Evolutionary conservation across 257 asterid species (phyloP), one percentile per base, ranked within the genome.

Genomic region (Jacaranda copaia): DNA sequence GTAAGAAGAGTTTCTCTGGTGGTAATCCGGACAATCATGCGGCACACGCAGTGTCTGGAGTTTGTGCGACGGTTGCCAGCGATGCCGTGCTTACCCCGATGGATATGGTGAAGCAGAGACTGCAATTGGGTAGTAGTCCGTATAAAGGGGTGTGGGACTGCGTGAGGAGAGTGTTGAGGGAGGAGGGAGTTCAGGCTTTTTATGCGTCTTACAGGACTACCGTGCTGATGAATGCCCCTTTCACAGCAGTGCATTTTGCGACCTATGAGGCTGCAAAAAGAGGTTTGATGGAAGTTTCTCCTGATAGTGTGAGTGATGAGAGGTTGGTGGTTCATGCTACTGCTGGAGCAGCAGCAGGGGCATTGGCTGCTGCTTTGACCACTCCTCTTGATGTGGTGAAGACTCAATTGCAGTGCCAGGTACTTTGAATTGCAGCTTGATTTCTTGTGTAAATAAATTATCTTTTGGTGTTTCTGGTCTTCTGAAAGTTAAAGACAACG

Each of bases 91-190:
- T 93, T 11, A 96, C 98, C 25, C 99, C 99, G 0, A 96, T 90
- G 99, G 99, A 96, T 85, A 81, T 93, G 95, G 99, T 96, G 86
- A 93, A 96, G 78, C 99, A 96, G 90, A 88, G 99, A 82, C 86
- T 96, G 84, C 99, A 96, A 76, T 76, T 96, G 89, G 82, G 91
- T 11, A 85, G 74, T 16, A 96, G 97, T 73, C 97, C 92, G 42
- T 96, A 96, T 45, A 88, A 68, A 19, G 97, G 98, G 49, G 96
- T 96, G n/a, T 63, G 78, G 89, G 95, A 96, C 66, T 96, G 99
- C 68, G 88, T 96, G 16, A 76, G 73, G 88, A 86, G 91, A 73
- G 97, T 93, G 77, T 14, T 87, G 84, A 87, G 81, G 81, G 97
- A 96, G 77, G 99, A 93, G 58, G 99, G 99, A 40, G 1, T 89